Evolutionary conservation across 805 yeast species (phyloP).

Genomic region (Metschnikowia baotianmanensis): DNA sequence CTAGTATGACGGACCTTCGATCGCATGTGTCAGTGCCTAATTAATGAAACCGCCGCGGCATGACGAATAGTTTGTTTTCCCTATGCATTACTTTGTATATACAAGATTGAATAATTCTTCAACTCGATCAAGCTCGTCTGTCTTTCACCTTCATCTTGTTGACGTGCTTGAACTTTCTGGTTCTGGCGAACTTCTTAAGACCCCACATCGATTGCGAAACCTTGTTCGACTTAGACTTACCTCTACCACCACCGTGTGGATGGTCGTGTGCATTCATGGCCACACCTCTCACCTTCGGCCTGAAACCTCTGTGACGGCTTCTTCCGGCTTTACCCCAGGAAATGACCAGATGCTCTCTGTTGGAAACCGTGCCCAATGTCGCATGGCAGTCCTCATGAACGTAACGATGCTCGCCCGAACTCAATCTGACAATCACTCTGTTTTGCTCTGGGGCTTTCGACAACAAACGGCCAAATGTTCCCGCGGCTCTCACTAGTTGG

Average conservation of each 20-base stretch:
- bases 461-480: slow-evolving; percentile 85
- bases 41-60: too few relatives aligned
- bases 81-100: slow-evolving; percentile 1
- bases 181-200: slow-evolving; percentile 88
- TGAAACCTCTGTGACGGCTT: slow-evolving; percentile 83
- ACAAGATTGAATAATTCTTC: slow-evolving; percentile 2
- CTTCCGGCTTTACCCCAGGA: slow-evolving; percentile 97
- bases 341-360: slow-evolving; percentile 85
- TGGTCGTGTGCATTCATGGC: slow-evolving; percentile 98
- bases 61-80: neutral
- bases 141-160: slow-evolving; percentile 86
- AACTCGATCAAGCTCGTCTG: slow-evolving; percentile 52
- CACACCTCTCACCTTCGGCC: slow-evolving; percentile 96
- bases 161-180: slow-evolving; percentile 84
- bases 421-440: slow-evolving; percentile 75
- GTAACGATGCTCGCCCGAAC: slow-evolving; percentile 92
- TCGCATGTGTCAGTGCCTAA: too few relatives aligned
- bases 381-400: slow-evolving; percentile 86
- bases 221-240: slow-evolving; percentile 96
- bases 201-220: slow-evolving; percentile 97
- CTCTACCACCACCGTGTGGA: slow-evolving; percentile 99
- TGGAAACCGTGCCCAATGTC: slow-evolving; percentile 89
- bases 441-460: slow-evolving; percentile 70
- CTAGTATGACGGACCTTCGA: too few relatives aligned
- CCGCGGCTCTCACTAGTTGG: slow-evolving; percentile 90